Evolutionary conservation across 163 green algal species (phyloP).

Genomic region (Chlamydomonas reinhardtii): DNA sequence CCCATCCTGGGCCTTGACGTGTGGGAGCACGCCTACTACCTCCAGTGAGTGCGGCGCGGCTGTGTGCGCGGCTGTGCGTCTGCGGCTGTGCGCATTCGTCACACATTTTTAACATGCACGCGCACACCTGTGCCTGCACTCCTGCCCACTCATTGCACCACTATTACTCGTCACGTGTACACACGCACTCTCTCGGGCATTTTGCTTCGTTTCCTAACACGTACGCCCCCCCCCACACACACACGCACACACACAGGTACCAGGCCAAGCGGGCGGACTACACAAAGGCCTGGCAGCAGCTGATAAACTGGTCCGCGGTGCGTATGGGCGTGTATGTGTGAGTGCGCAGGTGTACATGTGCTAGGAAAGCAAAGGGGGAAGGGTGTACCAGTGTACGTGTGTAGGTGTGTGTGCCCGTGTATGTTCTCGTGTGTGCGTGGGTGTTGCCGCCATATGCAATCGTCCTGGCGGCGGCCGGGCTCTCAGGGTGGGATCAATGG

Average conservation of each 20-base stretch:
- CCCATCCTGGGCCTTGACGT: constrained; percentile 66
- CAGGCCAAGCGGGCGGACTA: constrained; percentile 24
- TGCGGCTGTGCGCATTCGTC: background rate
- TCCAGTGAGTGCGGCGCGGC: constrained; percentile 44
- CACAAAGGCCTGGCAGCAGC: background rate
- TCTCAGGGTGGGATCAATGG: no score
- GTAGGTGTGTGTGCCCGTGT: no score
- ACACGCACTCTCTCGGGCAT: background rate
- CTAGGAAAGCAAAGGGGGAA: no score
- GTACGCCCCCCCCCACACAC: background rate
- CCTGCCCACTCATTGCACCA: no score
- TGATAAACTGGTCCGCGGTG: constrained; percentile 28
- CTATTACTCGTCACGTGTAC: no score
- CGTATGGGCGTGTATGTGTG: background rate
- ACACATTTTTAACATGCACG: no score
- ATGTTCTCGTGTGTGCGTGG: no score
- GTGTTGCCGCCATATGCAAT: no score
- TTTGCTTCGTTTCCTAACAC: background rate
- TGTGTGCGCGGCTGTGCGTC: background rate
- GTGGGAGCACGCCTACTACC: constrained; percentile 69
- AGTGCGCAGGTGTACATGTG: no score
- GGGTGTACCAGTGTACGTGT: no score
- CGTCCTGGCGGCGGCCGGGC: no score
- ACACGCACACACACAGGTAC: constrained; percentile 23
- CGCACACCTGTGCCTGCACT: no score